Evolutionary conservation across 2,329 filamentous ascomycete genomes (phyloP).

Genomic region (Furcasterigmium furcatum): DNA sequence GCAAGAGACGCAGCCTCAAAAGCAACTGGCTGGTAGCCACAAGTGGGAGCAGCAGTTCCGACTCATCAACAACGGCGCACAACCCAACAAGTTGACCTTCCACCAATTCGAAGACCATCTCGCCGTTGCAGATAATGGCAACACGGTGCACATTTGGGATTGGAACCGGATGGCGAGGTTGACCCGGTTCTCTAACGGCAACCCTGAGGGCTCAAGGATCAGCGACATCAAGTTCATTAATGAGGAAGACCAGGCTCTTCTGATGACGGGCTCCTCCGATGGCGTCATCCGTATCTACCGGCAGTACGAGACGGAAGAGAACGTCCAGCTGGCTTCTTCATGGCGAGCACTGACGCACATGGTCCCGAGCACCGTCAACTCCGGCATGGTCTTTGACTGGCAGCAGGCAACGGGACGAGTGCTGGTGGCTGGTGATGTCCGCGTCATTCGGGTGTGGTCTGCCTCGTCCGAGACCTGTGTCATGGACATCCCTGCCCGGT

Average conservation of each 20-base stretch:
- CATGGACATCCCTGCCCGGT: constrained; percentile 90
- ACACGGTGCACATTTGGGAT: constrained; percentile 90
- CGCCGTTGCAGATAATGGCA: constrained; percentile 87
- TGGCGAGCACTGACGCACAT: constrained; percentile 93
- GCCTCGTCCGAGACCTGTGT: constrained; percentile 90
- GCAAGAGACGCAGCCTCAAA: constrained; percentile 87
- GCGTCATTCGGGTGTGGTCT: constrained; percentile 95
- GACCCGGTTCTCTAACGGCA: constrained; percentile 89
- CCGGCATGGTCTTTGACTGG: constrained; percentile 97
- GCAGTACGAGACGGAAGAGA: constrained; percentile 76
- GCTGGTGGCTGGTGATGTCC: constrained; percentile 93
- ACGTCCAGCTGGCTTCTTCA: constrained; percentile 81
- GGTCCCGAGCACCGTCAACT: constrained; percentile 89
- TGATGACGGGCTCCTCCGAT: constrained; percentile 94
- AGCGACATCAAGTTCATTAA: constrained; percentile 98
- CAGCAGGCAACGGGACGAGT: constrained; percentile 95
- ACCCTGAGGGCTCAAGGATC: constrained; percentile 85
- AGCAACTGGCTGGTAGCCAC: constrained; percentile 79
- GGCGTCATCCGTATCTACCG: constrained; percentile 92
- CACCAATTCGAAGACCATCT: constrained; percentile 98
- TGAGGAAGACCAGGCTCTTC: constrained; percentile 90
- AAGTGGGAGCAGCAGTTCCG: constrained; percentile 83
- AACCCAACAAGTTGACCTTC: constrained; percentile 90
- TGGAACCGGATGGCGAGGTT: constrained; percentile 76
- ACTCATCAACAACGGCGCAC: constrained; percentile 84